Percentiles rank a stretch among this genome's conserved stretches.
Conservation (phyloP, 345 rosid genomes). For the Gossypium stocksii region DNA sequence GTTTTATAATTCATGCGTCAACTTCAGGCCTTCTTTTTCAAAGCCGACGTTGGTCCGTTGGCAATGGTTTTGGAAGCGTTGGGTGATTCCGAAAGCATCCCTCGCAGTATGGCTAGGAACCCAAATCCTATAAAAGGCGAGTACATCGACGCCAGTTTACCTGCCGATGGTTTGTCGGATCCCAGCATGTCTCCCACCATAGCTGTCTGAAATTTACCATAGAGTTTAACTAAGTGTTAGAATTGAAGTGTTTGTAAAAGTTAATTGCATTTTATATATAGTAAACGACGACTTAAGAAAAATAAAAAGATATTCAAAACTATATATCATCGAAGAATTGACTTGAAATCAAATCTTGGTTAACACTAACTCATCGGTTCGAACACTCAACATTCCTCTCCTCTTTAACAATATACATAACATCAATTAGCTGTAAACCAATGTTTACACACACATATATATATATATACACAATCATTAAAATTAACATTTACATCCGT, state of each 20-base stretch:
- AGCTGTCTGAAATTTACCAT: constrained; percentile 39
- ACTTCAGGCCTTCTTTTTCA: constrained; percentile 51
- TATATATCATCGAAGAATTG: no score
- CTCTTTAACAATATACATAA: no score
- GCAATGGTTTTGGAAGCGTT: constrained; percentile 22
- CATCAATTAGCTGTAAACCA: not conserved
- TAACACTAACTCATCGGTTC: no score
- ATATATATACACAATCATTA: not conserved
- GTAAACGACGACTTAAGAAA: no score
- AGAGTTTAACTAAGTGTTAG: not conserved
- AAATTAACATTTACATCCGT: not conserved
- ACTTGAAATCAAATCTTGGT: no score
- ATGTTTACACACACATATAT: no score
- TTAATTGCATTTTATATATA: no score
- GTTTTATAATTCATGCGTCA: not conserved
- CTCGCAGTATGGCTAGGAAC: constrained; percentile 54
- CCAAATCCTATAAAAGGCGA: constrained; percentile 54
- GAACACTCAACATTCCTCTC: no score
- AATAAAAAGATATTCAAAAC: no score
- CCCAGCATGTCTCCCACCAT: constrained; percentile 54
- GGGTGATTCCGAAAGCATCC: constrained; percentile 33
- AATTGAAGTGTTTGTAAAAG: not conserved
- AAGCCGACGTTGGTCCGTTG: constrained; percentile 38
- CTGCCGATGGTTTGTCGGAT: constrained; percentile 44
- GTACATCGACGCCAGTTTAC: constrained; percentile 49